Percentiles rank a stretch among this genome's conserved stretches.
Evolutionary conservation across 2,329 filamentous ascomycete species (phyloP).

Genomic region (Fusarium papillatum): DNA sequence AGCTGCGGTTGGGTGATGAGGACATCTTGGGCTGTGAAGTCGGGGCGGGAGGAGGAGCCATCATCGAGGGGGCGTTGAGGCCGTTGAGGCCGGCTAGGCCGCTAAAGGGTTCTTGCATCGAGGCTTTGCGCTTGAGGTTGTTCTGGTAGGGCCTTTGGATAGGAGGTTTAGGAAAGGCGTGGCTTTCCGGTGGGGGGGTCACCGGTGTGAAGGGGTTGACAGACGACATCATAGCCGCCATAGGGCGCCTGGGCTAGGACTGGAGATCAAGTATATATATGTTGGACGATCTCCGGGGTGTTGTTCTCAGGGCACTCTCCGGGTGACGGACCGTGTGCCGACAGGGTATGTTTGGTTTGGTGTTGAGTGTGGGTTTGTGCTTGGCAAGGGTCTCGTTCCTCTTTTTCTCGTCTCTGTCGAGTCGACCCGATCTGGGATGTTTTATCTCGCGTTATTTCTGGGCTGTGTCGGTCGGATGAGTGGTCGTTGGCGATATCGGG

Average conservation of each 20-base stretch:
- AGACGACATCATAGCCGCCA: slow-evolving; percentile 49
- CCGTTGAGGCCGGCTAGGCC: slow-evolving; percentile 32
- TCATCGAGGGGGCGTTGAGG: slow-evolving; percentile 34
- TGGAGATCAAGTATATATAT: slow-evolving; percentile 36
- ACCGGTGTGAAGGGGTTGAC: slow-evolving; percentile 47
- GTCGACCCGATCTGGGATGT: slow-evolving; percentile 15
- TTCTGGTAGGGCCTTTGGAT: slow-evolving; percentile 44
- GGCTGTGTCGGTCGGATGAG: slow-evolving; percentile 20
- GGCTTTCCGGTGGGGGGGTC: slow-evolving; percentile 46
- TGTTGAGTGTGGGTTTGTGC: slow-evolving; percentile 14
- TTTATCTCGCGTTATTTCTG: slow-evolving; percentile 25
- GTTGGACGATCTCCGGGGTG: slow-evolving; percentile 11
- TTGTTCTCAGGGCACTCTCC: slow-evolving; percentile 24
- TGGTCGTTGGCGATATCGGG: slow-evolving; percentile 15
- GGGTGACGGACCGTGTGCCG: slow-evolving; percentile 24
- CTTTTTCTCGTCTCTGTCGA: slow-evolving; percentile 19
- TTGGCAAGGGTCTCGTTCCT: slow-evolving; percentile 30
- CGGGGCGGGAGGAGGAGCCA: slow-evolving; percentile 40
- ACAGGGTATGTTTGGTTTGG: slow-evolving; percentile 20
- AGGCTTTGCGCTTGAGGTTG: slow-evolving; percentile 44
- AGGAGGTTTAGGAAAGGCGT: slow-evolving; percentile 48
- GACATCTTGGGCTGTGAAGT: slow-evolving; percentile 41
- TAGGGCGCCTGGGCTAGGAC: slow-evolving; percentile 34
- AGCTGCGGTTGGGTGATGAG: slow-evolving; percentile 34
- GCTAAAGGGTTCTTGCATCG: slow-evolving; percentile 40